These are phyloP conservation scores for Rutstroemia sp. DNA, from an alignment of 2,329 filamentous ascomycete species.

Conservation along the genomic window DNA sequence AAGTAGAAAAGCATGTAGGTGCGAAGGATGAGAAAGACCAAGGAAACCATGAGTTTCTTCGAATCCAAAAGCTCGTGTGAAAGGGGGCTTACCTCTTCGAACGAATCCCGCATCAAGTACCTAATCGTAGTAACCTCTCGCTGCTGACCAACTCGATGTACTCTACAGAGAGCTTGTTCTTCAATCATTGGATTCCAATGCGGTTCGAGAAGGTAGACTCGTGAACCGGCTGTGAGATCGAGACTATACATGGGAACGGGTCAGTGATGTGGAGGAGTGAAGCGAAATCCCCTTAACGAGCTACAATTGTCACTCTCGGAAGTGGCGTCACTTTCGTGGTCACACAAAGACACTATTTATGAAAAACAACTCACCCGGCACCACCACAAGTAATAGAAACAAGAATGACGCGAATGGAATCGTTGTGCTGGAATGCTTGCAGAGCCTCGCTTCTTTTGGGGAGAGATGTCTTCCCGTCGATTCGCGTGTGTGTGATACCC, in stretches of 20 bases:
- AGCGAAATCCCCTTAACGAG: no score
- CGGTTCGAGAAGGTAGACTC: conserved; percentile 24
- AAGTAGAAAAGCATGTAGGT: no score
- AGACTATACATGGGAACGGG: background rate
- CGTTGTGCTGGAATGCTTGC: conserved; percentile 34
- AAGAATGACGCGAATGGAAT: conserved; percentile 35
- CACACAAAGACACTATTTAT: background rate
- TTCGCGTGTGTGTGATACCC: conserved; percentile 33
- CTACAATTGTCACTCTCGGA: no score
- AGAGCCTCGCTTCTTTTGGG: conserved; percentile 36
- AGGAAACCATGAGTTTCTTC: no score
- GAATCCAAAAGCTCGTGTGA: no score
- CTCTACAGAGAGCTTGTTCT: conserved; percentile 24
- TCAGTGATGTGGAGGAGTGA: background rate
- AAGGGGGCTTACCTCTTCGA: conserved; percentile 18
- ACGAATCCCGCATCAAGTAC: conserved; percentile 24
- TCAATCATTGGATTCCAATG: conserved; percentile 29
- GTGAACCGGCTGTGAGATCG: conserved; percentile 18
- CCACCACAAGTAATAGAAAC: conserved; percentile 44
- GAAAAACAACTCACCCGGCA: conserved; percentile 35
- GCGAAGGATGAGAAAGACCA: no score
- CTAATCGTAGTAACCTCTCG: conserved; percentile 20
- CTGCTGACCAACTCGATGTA: conserved; percentile 22
- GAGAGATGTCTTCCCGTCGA: conserved; percentile 40
- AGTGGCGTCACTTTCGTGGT: no score